A percentile compares a stretch with the other conserved stretches of the same genome.
These are phyloP conservation scores for Candida glucosophila DNA, from an alignment of 1,139 yeast genomes.

Conservation along the genomic window DNA sequence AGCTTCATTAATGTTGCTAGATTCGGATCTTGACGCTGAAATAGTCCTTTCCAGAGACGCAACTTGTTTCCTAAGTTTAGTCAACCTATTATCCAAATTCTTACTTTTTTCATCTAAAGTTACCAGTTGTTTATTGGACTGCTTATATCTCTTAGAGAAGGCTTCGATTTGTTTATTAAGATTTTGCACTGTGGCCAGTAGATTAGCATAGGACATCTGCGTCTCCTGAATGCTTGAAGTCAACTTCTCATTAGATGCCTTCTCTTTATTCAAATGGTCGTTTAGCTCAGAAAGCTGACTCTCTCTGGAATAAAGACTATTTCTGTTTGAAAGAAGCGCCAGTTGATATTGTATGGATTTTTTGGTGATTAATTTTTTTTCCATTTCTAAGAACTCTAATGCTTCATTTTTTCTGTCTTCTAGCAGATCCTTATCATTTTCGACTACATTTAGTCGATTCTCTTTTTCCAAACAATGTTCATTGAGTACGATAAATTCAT, in stretches of 20 bases:
- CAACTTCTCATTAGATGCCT: constrained; percentile 35
- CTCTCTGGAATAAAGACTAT: constrained; percentile 31
- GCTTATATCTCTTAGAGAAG: constrained; percentile 31
- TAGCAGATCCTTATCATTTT: constrained; percentile 61
- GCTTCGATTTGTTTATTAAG: constrained; percentile 13
- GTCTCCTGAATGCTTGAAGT: constrained; percentile 27
- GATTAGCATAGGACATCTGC: constrained; percentile 18
- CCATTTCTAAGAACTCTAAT: constrained; percentile 53
- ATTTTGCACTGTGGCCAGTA: constrained; percentile 13
- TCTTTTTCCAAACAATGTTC: constrained; percentile 79
- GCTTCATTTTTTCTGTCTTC: constrained; percentile 70
- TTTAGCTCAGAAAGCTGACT: constrained; percentile 26
- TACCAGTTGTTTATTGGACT: constrained; percentile 44
- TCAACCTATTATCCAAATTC: constrained; percentile 49
- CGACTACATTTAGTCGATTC: constrained; percentile 69
- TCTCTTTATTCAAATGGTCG: constrained; percentile 39
- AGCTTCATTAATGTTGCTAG: constrained; percentile 38
- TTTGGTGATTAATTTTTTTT: constrained; percentile 50
- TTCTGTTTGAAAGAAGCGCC: constrained; percentile 32
- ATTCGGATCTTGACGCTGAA: constrained; percentile 37
- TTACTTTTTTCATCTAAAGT: constrained; percentile 69
- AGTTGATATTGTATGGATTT: constrained; percentile 53
- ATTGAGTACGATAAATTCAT: constrained; percentile 59
- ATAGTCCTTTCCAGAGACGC: constrained; percentile 25
- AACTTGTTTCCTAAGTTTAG: constrained; percentile 50